phyloP scores from a whole-genome alignment of 345 rosid genomes.

The Citrus medica region DNA sequence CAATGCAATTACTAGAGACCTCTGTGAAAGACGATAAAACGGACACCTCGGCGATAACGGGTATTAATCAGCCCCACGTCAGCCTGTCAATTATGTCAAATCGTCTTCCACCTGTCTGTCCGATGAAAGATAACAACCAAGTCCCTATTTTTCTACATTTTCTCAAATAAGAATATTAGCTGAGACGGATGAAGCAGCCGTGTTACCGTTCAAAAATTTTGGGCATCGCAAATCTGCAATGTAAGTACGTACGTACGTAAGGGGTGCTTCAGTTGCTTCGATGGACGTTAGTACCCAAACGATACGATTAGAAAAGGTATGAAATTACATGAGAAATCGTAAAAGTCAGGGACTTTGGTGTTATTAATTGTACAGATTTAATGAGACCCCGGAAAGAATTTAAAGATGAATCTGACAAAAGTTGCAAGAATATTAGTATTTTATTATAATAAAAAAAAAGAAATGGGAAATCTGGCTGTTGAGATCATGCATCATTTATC shows the following conservation, averaged over 20 bases:
- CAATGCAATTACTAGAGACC: neutral
- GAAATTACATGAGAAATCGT: too few species aligned
- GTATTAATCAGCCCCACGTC: neutral
- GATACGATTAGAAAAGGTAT: too few species aligned
- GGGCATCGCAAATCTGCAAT: too few species aligned
- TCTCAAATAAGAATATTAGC: neutral
- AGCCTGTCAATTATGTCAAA: neutral
- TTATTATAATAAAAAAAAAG: too few species aligned
- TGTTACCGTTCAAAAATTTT: too few species aligned
- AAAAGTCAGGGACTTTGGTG: too few species aligned
- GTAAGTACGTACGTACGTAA: too few species aligned
- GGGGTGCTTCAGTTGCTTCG: too few species aligned
- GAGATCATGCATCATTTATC: neutral
- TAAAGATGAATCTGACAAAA: neutral
- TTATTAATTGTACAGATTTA: too few species aligned
- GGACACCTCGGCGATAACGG: neutral
- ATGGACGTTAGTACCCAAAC: too few species aligned
- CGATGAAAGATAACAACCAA: neutral
- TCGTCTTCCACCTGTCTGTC: neutral
- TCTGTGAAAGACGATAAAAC: neutral
- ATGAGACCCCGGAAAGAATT: neutral
- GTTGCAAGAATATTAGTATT: neutral
- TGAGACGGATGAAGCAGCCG: too few species aligned
- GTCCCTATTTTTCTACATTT: neutral
- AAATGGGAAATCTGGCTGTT: neutral